phyloP scores from a whole-genome alignment of 2,329 filamentous ascomycete genomes.

The Sporothrix pallida region DNA sequence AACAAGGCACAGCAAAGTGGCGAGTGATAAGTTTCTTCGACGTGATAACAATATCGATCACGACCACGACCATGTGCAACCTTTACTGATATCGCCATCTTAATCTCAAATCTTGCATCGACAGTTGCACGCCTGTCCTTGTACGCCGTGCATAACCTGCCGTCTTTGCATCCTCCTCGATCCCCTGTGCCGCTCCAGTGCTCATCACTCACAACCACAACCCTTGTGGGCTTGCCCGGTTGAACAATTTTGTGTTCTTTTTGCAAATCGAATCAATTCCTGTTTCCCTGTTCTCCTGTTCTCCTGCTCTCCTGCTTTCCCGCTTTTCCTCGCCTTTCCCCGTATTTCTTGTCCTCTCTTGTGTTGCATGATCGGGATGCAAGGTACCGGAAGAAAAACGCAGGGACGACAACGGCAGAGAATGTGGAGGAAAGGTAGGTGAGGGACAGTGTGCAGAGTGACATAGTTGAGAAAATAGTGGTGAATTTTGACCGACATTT shows the following conservation, averaged over 20 bases:
- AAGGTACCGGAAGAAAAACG: constrained; percentile 12
- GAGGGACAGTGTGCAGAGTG: background rate
- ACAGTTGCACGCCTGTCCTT: background rate
- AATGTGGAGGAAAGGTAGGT: background rate
- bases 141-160: constrained; percentile 3
- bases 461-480: background rate
- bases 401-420: background rate
- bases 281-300: too few species aligned
- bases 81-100: constrained; percentile 5
- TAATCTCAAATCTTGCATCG: background rate
- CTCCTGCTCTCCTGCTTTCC: too few species aligned
- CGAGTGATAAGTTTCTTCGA: too few species aligned
- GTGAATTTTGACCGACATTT: background rate
- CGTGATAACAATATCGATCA: background rate
- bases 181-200: too few species aligned
- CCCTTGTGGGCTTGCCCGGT: background rate
- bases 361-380: constrained; percentile 17
- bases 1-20: background rate
- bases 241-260: background rate
- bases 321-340: background rate
- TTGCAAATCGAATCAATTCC: too few species aligned
- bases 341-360: background rate
- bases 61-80: background rate
- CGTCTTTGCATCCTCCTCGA: background rate
- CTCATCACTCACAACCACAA: too few species aligned